Percentiles rank a stretch among this genome's conserved stretches.
These are phyloP conservation scores for Rhizopogon rudus DNA, from an alignment of 768 basidiomycete genomes.

Conservation along the genomic window DNA sequence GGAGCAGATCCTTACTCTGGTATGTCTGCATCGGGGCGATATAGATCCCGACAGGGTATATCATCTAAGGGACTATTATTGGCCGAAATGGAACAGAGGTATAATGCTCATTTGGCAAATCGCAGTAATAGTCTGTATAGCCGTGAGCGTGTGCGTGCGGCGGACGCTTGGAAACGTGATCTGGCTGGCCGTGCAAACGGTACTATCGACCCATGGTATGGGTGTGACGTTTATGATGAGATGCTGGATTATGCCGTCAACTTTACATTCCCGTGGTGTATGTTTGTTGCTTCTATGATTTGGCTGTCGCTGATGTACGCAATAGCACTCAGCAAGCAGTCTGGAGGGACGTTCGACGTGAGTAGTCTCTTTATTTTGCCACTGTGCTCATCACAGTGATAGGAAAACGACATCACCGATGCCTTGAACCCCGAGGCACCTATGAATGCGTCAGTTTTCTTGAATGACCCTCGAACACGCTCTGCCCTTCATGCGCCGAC, in stretches of 20 bases:
- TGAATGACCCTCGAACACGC: conserved; percentile 55
- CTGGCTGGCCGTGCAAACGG: conserved; percentile 45
- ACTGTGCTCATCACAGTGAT: background rate
- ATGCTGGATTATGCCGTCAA: conserved; percentile 70
- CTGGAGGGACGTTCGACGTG: conserved; percentile 36
- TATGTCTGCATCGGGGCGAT: conserved; percentile 6
- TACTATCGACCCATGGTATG: conserved; percentile 59
- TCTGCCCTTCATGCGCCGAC: conserved; percentile 66
- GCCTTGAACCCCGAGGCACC: conserved; percentile 47
- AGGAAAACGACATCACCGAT: conserved; percentile 55
- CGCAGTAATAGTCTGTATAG: conserved; percentile 17
- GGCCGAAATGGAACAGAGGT: conserved; percentile 18
- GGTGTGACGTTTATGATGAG: conserved; percentile 60
- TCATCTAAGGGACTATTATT: conserved; percentile 16
- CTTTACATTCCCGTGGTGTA: conserved; percentile 61
- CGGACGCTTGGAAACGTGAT: conserved; percentile 38
- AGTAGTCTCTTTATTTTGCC: conserved; percentile 1
- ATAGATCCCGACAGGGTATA: conserved; percentile 9
- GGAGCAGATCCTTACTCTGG: conserved; percentile 9
- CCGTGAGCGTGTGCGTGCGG: conserved; percentile 20
- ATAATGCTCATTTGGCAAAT: conserved; percentile 15
- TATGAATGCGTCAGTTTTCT: conserved; percentile 48
- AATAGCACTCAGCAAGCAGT: conserved; percentile 14
- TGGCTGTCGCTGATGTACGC: conserved; percentile 5
- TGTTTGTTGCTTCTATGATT: conserved; percentile 6